These are phyloP conservation scores for Solanum piurae DNA, from an alignment of 257 asterid genomes.

Conservation along the genomic window DNA sequence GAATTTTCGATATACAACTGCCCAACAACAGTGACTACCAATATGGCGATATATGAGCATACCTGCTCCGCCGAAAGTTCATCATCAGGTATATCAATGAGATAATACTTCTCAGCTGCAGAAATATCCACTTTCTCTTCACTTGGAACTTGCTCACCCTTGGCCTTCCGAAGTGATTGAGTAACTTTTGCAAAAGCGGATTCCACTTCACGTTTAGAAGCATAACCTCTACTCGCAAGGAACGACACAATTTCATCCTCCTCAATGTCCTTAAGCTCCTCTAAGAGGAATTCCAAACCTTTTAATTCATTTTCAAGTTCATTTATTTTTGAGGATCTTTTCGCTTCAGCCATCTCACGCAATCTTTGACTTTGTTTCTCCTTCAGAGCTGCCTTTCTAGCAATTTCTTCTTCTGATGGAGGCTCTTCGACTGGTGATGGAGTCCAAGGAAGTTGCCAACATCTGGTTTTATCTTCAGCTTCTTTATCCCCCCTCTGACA, in stretches of 20 bases:
- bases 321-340: conserved; percentile 73
- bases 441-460: conserved; percentile 98
- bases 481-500: conserved; percentile 67
- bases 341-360: conserved; percentile 98
- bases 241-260: conserved; percentile 50
- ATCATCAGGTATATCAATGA: conserved; percentile 69
- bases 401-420: conserved; percentile 97
- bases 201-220: conserved; percentile 68
- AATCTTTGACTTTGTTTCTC: conserved; percentile 98
- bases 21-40: not conserved
- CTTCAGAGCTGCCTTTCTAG: conserved; percentile 91
- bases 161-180: conserved; percentile 82
- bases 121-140: conserved; percentile 63
- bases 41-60: not conserved
- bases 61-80: conserved; percentile 86
- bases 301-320: conserved; percentile 83
- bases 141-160: conserved; percentile 77
- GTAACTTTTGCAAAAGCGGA: conserved; percentile 60
- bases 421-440: conserved; percentile 78
- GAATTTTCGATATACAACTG: not conserved
- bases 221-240: conserved; percentile 47
- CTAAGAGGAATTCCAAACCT: conserved; percentile 69
- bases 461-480: conserved; percentile 75
- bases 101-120: conserved; percentile 56
- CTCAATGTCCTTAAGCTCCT: conserved; percentile 43